A percentile compares a stretch with the other conserved stretches of the same genome.
phyloP scores from a whole-genome alignment of 1,284 basidiomycete species.

The Cystobasidium sp. region DNA sequence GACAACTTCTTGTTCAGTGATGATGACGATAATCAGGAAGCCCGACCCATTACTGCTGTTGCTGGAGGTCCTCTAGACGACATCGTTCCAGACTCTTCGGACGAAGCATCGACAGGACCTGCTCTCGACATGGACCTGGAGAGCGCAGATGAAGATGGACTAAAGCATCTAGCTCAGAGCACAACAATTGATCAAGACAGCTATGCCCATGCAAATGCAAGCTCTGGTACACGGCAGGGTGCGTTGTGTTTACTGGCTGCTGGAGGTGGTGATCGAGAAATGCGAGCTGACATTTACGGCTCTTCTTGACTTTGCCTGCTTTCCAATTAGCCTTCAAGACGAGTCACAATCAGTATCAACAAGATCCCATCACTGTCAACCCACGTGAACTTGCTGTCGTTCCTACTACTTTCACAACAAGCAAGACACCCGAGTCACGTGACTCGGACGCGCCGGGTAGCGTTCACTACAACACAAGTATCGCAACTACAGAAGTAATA shows the following conservation, averaged over 20 bases:
- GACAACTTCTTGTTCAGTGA: conserved; percentile 25
- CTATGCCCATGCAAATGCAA: neutral
- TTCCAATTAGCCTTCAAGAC: neutral
- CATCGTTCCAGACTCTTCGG: conserved; percentile 28
- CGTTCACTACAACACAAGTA: neutral
- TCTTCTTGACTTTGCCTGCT: neutral
- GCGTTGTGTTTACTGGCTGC: conserved; percentile 9
- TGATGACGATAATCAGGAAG: conserved; percentile 1
- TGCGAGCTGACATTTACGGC: neutral
- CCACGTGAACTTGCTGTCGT: neutral
- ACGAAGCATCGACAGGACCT: conserved; percentile 27
- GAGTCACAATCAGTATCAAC: neutral
- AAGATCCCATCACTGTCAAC: neutral
- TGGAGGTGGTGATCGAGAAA: conserved; percentile 1
- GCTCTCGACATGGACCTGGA: conserved; percentile 22
- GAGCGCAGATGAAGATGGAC: neutral
- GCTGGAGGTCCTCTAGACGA: neutral
- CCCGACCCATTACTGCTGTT: neutral
- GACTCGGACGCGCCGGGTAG: neutral
- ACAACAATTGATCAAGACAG: neutral
- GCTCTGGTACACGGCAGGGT: neutral
- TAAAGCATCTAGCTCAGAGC: too few relatives aligned
- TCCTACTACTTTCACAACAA: neutral
- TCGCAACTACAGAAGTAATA: conserved; percentile 8
- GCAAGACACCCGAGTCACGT: conserved; percentile 11